Evolutionary conservation across 805 yeast genomes (phyloP), one percentile per base, ranked within the genome.

Genomic region (Starmerella bacillaris): DNA sequence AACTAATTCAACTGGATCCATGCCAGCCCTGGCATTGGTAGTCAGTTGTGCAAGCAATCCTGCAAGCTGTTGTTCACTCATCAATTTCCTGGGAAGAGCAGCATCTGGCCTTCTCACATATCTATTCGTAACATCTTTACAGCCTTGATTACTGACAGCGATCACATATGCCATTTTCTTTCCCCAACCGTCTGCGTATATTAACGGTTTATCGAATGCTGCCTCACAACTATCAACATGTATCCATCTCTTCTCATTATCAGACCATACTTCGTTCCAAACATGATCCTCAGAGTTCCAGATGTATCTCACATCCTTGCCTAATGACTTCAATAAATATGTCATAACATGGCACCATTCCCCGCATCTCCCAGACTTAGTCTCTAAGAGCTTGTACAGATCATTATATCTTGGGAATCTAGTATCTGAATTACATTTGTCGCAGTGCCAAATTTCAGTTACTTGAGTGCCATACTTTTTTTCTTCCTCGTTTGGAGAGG

Each of bases 281-380:
- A 49, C 95, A 53, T 86, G 96, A 52, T 86, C 96, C 51, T 86
- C 96, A 5, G 68, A 60, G 53, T 82, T 83, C 92, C 92, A 79
- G 2, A 84, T 59, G 49, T 76, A 83, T 34, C 96, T 57, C 1
- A 70, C 68, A 19, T 70, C 60, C 4, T 72, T 49, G 1, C 75
- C 78, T 29, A 84, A 57, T 0, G 93, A 70, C 19, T 72, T 63
- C 36, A 84, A 57, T 2, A 83, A 56, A 24, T 80, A 58, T 30
- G 78, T 64, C 51, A 84, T 83, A 42, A 86, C 71, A 46, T 78
- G 78, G 37, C 84, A 86, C 92, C 93, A 86, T 53, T 86, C 96
- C 1, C 96, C 96, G 56, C 96, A 86, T 32, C 96, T 63, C 0
- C 96, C 96, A 22, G 51, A 51, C 29, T 80, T 58, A 0, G 75